phyloP scores from a whole-genome alignment of 2,329 filamentous ascomycete genomes.

The Fusarium heterosporum region DNA sequence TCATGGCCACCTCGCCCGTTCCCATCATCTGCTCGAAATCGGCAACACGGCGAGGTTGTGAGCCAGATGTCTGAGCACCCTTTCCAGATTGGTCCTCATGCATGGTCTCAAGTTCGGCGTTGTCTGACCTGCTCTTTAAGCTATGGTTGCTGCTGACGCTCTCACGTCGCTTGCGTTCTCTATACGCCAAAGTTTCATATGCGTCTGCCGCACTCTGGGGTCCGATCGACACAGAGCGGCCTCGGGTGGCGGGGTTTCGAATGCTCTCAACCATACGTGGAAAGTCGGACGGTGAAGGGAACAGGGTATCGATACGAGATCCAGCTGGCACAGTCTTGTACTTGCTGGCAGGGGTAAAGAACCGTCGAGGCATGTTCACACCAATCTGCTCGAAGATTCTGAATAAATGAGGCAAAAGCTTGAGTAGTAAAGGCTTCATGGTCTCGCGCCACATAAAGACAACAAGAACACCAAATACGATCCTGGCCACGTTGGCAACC shows the following conservation, averaged over 20 bases:
- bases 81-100: slow-evolving; percentile 55
- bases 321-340: slow-evolving; percentile 83
- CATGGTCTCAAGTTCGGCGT: slow-evolving; percentile 55
- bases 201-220: slow-evolving; percentile 97
- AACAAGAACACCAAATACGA: slow-evolving; percentile 82
- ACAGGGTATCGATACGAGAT: slow-evolving; percentile 81
- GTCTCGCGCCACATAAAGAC: slow-evolving; percentile 91
- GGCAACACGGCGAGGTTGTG: slow-evolving; percentile 62
- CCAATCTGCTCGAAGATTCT: slow-evolving; percentile 84
- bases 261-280: slow-evolving; percentile 85
- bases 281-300: slow-evolving; percentile 89
- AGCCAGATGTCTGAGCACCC: slow-evolving; percentile 58
- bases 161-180: slow-evolving; percentile 72
- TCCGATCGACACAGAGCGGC: slow-evolving; percentile 87
- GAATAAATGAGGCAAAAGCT: slow-evolving; percentile 84
- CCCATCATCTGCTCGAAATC: slow-evolving; percentile 82
- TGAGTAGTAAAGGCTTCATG: slow-evolving; percentile 86
- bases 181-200: slow-evolving; percentile 93
- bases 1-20: slow-evolving; percentile 64
- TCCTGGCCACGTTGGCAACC: slow-evolving; percentile 71
- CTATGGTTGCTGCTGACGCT: slow-evolving; percentile 65
- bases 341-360: slow-evolving; percentile 90
- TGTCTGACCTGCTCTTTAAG: slow-evolving; percentile 58
- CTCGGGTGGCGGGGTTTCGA: slow-evolving; percentile 75
- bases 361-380: slow-evolving; percentile 84